Percentiles rank a stretch among this genome's conserved stretches.
These are phyloP conservation scores for Polyplosphaeria fusca DNA, from an alignment of 495 filamentous ascomycete species.

Conservation along the genomic window DNA sequence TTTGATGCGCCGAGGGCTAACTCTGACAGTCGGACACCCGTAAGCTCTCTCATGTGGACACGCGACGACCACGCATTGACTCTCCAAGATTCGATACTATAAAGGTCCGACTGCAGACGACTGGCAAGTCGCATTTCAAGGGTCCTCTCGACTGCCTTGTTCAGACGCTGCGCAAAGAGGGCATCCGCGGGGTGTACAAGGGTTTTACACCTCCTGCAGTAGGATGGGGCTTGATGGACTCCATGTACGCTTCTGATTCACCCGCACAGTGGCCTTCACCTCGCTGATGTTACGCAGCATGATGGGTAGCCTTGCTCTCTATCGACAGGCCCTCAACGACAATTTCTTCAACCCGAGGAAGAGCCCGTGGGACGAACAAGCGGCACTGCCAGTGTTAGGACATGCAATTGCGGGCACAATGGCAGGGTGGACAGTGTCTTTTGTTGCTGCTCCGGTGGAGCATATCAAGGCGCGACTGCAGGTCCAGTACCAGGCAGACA, in stretches of 20 bases:
- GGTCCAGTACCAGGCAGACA: constrained; percentile 79
- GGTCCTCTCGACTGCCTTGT: constrained; percentile 85
- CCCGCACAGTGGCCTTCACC: neutral
- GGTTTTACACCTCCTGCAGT: constrained; percentile 85
- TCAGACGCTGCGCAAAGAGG: constrained; percentile 77
- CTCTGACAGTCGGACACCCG: constrained; percentile 64
- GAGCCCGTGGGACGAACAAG: constrained; percentile 21
- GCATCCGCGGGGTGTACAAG: constrained; percentile 78
- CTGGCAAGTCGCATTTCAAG: constrained; percentile 66
- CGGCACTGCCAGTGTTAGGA: constrained; percentile 67
- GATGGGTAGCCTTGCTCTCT: constrained; percentile 87
- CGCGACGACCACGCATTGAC: neutral
- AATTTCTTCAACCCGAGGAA: constrained; percentile 62
- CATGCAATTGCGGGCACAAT: constrained; percentile 84
- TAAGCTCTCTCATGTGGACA: constrained; percentile 33
- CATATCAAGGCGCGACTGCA: constrained; percentile 93
- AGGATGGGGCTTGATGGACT: constrained; percentile 99
- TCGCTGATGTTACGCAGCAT: constrained; percentile 49
- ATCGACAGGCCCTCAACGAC: constrained; percentile 74
- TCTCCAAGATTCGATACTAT: constrained; percentile 79
- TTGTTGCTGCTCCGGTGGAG: constrained; percentile 91
- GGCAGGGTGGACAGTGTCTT: constrained; percentile 84
- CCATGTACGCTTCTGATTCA: constrained; percentile 48
- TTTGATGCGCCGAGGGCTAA: neutral
- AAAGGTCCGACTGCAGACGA: constrained; percentile 95